These are phyloP conservation scores for Xylaria sp. DNA, from an alignment of 2,329 filamentous ascomycete species.

Conservation along the genomic window DNA sequence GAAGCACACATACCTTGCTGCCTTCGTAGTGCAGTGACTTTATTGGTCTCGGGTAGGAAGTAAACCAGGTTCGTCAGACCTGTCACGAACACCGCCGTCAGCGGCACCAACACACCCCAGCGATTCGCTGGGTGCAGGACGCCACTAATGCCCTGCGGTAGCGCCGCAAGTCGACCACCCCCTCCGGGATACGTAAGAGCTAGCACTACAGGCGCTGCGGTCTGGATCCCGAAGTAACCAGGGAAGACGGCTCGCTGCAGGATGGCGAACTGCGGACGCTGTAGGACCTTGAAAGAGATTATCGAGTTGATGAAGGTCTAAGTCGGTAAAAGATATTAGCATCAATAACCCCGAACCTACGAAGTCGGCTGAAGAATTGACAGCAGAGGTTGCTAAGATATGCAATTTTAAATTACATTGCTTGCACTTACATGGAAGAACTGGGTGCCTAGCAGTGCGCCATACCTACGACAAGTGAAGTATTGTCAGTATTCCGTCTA, in stretches of 20 bases:
- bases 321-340: slow-evolving; percentile 8
- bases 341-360: background rate
- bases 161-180: slow-evolving; percentile 18
- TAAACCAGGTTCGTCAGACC: slow-evolving; percentile 76
- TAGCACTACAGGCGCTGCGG: slow-evolving; percentile 76
- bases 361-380: background rate
- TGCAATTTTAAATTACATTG: background rate
- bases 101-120: slow-evolving; percentile 73
- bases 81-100: slow-evolving; percentile 76
- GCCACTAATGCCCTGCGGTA: slow-evolving; percentile 61
- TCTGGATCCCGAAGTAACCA: slow-evolving; percentile 88
- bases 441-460: slow-evolving; percentile 85
- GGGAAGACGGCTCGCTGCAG: slow-evolving; percentile 87
- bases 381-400: background rate
- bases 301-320: slow-evolving; percentile 81
- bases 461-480: slow-evolving; percentile 69
- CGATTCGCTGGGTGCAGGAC: slow-evolving; percentile 70
- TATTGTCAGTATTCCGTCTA: slow-evolving; percentile 35
- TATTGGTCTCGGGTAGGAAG: slow-evolving; percentile 79
- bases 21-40: slow-evolving; percentile 79
- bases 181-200: slow-evolving; percentile 82
- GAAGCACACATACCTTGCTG: slow-evolving; percentile 73
- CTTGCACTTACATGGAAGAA: slow-evolving; percentile 77
- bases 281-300: slow-evolving; percentile 79
- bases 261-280: slow-evolving; percentile 81